Base-by-base conservation (phyloP, 2,329 filamentous ascomycete species). In the Daldinia eschscholtzii region DNA sequence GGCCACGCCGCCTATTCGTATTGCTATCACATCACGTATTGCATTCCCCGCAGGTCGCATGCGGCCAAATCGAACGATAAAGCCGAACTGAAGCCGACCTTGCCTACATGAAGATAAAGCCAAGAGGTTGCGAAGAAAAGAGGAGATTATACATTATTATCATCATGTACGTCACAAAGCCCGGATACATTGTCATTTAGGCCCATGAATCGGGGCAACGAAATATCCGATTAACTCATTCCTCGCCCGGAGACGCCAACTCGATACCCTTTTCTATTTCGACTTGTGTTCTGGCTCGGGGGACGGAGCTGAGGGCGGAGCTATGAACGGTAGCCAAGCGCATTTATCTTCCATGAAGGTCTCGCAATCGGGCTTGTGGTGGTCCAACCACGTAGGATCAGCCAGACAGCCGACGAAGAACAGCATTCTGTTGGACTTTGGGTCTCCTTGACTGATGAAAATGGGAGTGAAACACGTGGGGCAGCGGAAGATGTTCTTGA, bases 321-420 rank as follows among this genome's bases (percentile, higher is more conserved):
- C 35, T 23, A 55, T 37, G 13, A 10, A 35, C 23, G 53, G 23
- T 3, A 57, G 13, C 33, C 35, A 42, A 28, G 35, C 23, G 18
- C 60, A 64, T 12, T 48, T 60, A 1, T 56, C 13, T 3, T 20
- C 15, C 20, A 6, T 7, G 6, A 20, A 30, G 23, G 23, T 12
- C 37, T 65, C 65, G 33, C 12, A 35, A 41, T 44, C 28, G 28
- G 64, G 64, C 53, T 30, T n/a, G 20, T 57, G 20, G 35, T 15
- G 6, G 39, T 59, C 12, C 28, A 68, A 18, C 62, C 39, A 68
- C 15, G 28, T n/a, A 6, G 35, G 26, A 9, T 66, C 15, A 5
- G 15, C 23, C 4, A 69, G 50, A 44, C 58, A 61, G 7, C 67
- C 63, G 42, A 53, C 50, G 59, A 66, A 69, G 55, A 69, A 42